Evolutionary conservation across 495 filamentous ascomycete species (phyloP).

Genomic region (Parmelia sp.): DNA sequence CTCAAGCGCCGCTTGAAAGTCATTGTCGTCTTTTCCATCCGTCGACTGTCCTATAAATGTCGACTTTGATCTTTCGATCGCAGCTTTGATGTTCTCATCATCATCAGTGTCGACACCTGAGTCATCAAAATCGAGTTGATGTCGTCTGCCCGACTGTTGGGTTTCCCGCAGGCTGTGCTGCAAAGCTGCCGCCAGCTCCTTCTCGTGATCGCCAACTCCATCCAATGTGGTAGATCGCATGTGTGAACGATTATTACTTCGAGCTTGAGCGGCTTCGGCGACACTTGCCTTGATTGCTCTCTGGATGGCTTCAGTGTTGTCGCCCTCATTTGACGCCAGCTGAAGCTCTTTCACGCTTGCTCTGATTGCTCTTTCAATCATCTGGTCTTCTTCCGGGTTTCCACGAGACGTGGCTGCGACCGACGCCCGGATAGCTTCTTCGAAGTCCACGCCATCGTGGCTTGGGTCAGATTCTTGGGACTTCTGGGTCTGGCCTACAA

Average conservation of each 20-base stretch:
- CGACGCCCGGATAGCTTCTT: conserved; percentile 60
- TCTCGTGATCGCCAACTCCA: conserved; percentile 22
- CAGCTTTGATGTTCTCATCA: conserved; percentile 37
- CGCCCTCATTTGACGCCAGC: conserved; percentile 28
- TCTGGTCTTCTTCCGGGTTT: conserved; percentile 57
- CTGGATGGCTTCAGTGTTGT: conserved; percentile 29
- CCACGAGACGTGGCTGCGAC: conserved; percentile 63
- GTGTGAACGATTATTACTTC: conserved; percentile 28
- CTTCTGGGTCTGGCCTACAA: conserved; percentile 1
- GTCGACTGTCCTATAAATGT: conserved; percentile 19
- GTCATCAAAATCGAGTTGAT: conserved; percentile 27
- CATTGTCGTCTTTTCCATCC: conserved; percentile 40
- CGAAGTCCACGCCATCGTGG: conserved; percentile 46
- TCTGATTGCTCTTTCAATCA: conserved; percentile 62
- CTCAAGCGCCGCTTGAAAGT: conserved; percentile 40
- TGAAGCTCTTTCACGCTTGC: conserved; percentile 59
- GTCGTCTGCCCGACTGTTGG: not conserved
- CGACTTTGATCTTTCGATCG: conserved; percentile 31
- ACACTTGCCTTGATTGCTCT: conserved; percentile 29
- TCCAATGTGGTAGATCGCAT: conserved; percentile 4
- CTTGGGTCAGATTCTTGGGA: not conserved
- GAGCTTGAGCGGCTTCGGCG: conserved; percentile 33
- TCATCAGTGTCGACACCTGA: conserved; percentile 33
- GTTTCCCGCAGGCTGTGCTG: conserved; percentile 17
- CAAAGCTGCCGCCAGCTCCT: conserved; percentile 24